Evolutionary conservation across 2,329 filamentous ascomycete genomes (phyloP), one percentile per base, ranked within the genome.

Genomic region (Colletotrichum sp.): DNA sequence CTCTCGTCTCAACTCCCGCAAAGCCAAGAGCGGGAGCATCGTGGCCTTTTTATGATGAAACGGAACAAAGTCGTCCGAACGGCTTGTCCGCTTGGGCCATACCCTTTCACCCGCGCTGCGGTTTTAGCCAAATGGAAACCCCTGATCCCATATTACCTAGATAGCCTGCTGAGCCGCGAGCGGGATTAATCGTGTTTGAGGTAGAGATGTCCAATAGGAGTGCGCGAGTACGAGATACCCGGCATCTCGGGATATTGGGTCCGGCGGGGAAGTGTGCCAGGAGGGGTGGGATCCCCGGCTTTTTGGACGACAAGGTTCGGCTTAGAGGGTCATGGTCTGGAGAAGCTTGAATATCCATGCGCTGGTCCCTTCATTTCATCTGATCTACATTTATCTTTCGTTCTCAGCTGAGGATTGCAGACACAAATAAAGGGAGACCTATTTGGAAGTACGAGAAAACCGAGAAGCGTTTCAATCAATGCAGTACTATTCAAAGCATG

Each of bases 91-190:
- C 59, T 63, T 21, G 30, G 59, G 59, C 59, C n/a, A 7, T 52
- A 12, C 43, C 59, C 59, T 34, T 32, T 63, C 59, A 30, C 28
- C 30, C 30, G 59, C n/a, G 59, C 21, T 13, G 59, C 32, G 7
- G n/a, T 52, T 63, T 63, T 63, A 63, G 59, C n/a, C 59, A 63
- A 21, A 63, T 63, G 30, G 59, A 52, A 21, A 36, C 59, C 59
- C 30, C 59, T 63, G 59, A 36, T 63, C 59, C 59, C 30, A 63
- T 63, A 34, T 63, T 24, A 14, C 26, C 32, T 61, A 52, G 1
- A 6, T 21, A 52, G 6, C 30, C 59, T 21, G 30, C 16, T 32
- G n/a, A 63, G 59, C 59, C 59, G 59, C 59, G 30, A 52, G 18
- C 30, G 59, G 30, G 12, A 14, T 24, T 32, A n/a, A 63, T 18